Base-by-base conservation (phyloP, 768 basidiomycete species). In the Phlebiopsis flavidoalba region DNA sequence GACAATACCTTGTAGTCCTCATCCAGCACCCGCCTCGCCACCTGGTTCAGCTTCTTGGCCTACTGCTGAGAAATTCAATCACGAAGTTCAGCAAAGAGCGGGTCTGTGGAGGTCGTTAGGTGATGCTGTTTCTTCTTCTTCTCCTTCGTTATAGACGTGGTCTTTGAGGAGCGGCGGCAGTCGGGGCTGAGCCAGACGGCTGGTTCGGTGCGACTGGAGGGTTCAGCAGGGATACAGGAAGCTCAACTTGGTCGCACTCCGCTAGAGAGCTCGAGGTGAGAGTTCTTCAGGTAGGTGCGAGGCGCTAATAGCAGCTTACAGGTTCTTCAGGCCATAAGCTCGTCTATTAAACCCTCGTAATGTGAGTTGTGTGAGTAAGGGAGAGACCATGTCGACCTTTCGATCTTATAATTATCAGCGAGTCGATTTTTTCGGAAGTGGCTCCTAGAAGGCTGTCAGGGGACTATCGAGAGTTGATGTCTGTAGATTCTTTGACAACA, bases 311-410 rank as follows among this genome's bases (percentile, higher is more conserved):
- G 5, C 43, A n/a, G 17, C 88, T 61, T 67, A 93, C 95, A 89
- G n/a, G 68, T 97, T 94, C 72, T 83, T 89, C 63, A 99, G 88
- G 0, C 93, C 91, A 97, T 79, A 37, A 93, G 75, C 72, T 99
- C 97, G 69, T 98, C 97, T 36, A 98, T 80, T 52, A 99, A 86
- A 19, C 97, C 97, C 71, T 98, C 90, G 66, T 98, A 98, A n/a
- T 0, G 97, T 99, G 59, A 98, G 77, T 68, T 98, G 95, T 2
- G 97, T 98, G 50, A 96, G 83, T 54, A 98, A 78, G 1, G 97
- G 94, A 0, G 97, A 97, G 61, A 98, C 86, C 90, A 98, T 91
- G 69, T 99, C 97, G 10, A 91, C 86, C 36, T 87, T 85, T 52
- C 97, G 86, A 72, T 99, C 97, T n/a, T 60, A 99, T 66, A 40